phyloP scores from a whole-genome alignment of 192 early-diverging fungal species.

The Backusella psychrophila region DNA sequence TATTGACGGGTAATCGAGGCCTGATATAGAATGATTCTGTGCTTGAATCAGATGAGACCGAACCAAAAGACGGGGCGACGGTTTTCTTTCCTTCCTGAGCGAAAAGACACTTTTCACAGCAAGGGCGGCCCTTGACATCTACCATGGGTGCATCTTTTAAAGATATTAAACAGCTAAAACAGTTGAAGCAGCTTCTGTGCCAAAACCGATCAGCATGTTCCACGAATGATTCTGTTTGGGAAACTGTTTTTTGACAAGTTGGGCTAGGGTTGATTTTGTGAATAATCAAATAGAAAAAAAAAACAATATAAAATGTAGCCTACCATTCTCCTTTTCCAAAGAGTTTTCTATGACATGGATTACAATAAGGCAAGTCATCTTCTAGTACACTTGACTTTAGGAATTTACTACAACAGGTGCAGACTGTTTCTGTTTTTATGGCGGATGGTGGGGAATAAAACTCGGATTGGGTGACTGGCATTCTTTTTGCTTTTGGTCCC shows the following conservation, averaged over 20 bases:
- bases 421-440: background rate
- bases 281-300: background rate
- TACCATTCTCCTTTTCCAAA: constrained; percentile 11
- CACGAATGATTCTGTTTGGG: constrained; percentile 16
- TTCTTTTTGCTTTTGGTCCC: constrained; percentile 4
- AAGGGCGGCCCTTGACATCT: constrained; percentile 43
- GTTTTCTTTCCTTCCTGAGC: constrained; percentile 30
- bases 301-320: background rate
- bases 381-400: constrained; percentile 1
- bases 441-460: background rate
- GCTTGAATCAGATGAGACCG: background rate
- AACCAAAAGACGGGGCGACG: background rate
- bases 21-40: background rate
- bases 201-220: constrained; percentile 19
- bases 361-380: constrained; percentile 19
- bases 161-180: constrained; percentile 34
- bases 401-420: constrained; percentile 6
- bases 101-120: constrained; percentile 47
- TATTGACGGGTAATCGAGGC: background rate
- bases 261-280: background rate
- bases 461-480: background rate
- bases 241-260: constrained; percentile 13
- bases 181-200: constrained; percentile 42
- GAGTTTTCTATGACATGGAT: constrained; percentile 9
- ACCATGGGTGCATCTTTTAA: constrained; percentile 42